phyloP scores from a whole-genome alignment of 192 early-diverging fungal genomes.

The Coemansia sp. region DNA sequence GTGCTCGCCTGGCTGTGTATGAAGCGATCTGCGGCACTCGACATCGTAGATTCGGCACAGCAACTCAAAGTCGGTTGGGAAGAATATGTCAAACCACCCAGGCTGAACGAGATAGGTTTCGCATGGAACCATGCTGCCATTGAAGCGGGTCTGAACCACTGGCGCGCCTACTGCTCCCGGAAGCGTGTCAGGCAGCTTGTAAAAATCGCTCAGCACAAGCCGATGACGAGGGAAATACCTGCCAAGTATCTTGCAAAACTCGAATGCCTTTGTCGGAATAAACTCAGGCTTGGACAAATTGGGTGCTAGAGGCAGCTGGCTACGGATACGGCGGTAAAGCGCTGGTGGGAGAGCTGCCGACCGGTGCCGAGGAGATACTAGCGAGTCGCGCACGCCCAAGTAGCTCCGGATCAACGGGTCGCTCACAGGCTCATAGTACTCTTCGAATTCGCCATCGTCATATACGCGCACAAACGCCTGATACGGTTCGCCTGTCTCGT shows the following conservation, averaged over 20 bases:
- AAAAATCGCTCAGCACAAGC: slow-evolving; percentile 91
- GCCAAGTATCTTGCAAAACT: slow-evolving; percentile 76
- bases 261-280: slow-evolving; percentile 82
- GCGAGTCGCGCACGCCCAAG: slow-evolving; percentile 51
- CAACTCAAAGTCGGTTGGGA: slow-evolving; percentile 95
- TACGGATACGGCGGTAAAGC: slow-evolving; percentile 59
- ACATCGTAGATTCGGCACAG: slow-evolving; percentile 74
- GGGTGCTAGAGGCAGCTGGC: slow-evolving; percentile 76
- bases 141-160: slow-evolving; percentile 93
- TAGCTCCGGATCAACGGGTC: slow-evolving; percentile 81
- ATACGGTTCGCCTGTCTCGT: slow-evolving; percentile 67
- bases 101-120: slow-evolving; percentile 96
- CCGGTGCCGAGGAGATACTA: slow-evolving; percentile 50
- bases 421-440: slow-evolving; percentile 77
- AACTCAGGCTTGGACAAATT: slow-evolving; percentile 88
- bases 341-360: slow-evolving; percentile 63
- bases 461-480: slow-evolving; percentile 85
- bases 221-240: slow-evolving; percentile 84
- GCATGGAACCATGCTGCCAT: slow-evolving; percentile 90
- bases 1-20: slow-evolving; percentile 9
- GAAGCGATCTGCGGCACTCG: slow-evolving; percentile 58
- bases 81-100: slow-evolving; percentile 96
- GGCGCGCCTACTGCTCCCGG: slow-evolving; percentile 76
- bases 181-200: slow-evolving; percentile 79
- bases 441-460: slow-evolving; percentile 81